Evolutionary conservation across 192 early-diverging fungal genomes (phyloP), one percentile per base, ranked within the genome.

Genomic region (Coemansia guatemalensis): DNA sequence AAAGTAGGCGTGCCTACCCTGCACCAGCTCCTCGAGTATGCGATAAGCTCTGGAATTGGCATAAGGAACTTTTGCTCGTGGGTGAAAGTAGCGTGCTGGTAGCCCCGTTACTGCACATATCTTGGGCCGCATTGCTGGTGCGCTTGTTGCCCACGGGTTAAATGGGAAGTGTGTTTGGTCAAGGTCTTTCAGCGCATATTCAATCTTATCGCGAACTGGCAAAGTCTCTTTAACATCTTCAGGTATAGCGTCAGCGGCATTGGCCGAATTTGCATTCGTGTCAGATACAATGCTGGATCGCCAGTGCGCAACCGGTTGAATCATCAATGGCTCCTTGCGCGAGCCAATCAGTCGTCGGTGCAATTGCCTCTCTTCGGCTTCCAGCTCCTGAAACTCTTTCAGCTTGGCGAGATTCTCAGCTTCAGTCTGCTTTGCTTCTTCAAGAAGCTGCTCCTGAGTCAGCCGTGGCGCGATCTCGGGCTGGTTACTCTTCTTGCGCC

Each of bases 381-480:
- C 77, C 41, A 53, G 32, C 25, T 64, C 58, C 57, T 80, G 77
- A 53, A 73, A 74, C 50, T 60, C 63, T 21, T 58, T 57, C 22
- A 80, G 64, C 47, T 71, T 69, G 8, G 67, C 68, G 1, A 65
- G 35, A 22, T 80, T 80, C 58, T 65, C 62, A 12, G 64, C 61
- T 55, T 80, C 77, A 2, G 77, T 80, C 68, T 49, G 57, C 48
- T 71, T 67, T 17, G 77, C 77, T 39, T 80, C 77, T 22, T 80
- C 71, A 35, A 80, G 68, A 22, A 80, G 58, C 64, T 74, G 71
- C 58, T 73, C 71, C 33, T 80, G 77, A 9, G 77, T 80, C 5
- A 80, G 68, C 58, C 30, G 53, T 11, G 55, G 47, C 30, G 25
- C 44, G 17, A n/a, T 52, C 17, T 33, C 50, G 7, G 11, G 17